Conservation (phyloP, 176 grass and related monocot species). For the Avena atlantica region DNA sequence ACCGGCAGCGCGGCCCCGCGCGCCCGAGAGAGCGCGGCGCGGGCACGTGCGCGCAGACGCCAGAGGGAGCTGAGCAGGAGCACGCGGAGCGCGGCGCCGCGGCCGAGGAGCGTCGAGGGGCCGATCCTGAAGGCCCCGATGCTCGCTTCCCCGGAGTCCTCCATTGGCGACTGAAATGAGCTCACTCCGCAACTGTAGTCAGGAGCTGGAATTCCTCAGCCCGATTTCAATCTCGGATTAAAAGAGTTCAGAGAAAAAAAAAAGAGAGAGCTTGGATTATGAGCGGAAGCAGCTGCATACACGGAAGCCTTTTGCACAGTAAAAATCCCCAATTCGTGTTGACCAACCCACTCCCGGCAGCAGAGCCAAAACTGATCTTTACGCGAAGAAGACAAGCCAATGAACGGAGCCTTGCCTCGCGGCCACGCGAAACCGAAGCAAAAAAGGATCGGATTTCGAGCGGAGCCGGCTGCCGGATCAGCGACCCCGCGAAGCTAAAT, state of each 20-base stretch:
- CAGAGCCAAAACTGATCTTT: not conserved
- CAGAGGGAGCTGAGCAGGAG: constrained; percentile 66
- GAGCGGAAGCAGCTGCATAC: not conserved
- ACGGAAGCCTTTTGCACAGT: not conserved
- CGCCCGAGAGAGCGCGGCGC: constrained; percentile 38
- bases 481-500: constrained; percentile 8
- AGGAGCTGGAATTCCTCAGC: no score
- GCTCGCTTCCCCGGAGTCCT: constrained; percentile 65
- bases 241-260: not conserved
- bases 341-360: not conserved
- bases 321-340: constrained; percentile 37
- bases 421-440: constrained; percentile 33
- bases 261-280: not conserved
- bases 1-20: constrained; percentile 6
- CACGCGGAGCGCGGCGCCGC: constrained; percentile 77
- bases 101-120: constrained; percentile 76
- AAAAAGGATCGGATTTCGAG: constrained; percentile 32
- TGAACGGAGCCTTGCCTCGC: not conserved
- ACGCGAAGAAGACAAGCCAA: constrained; percentile 4
- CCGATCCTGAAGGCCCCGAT: constrained; percentile 78
- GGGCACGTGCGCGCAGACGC: constrained; percentile 51
- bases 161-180: constrained; percentile 31
- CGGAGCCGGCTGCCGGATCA: constrained; percentile 22
- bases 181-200: not conserved
- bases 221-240: constrained; percentile 4